These are phyloP conservation scores for Tricholoma flavovirens DNA, from an alignment of 768 basidiomycete genomes.

Conservation along the genomic window DNA sequence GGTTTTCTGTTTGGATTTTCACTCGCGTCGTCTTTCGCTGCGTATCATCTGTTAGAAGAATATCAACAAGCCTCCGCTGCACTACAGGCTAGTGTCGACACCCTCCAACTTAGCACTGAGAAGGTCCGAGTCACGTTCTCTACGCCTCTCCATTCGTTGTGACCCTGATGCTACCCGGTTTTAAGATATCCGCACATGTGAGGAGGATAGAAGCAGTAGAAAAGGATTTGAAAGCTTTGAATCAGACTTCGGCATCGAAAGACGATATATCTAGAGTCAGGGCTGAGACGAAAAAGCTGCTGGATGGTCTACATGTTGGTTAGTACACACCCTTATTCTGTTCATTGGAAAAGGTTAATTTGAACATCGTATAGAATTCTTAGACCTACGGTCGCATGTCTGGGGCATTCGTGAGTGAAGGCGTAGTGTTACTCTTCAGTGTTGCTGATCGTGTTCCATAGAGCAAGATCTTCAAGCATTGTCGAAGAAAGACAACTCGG, in stretches of 20 bases:
- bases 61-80: conserved; percentile 86
- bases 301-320: conserved; percentile 81
- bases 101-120: conserved; percentile 76
- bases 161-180: background rate
- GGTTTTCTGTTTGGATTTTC: conserved; percentile 91
- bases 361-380: conserved; percentile 49
- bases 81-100: conserved; percentile 82
- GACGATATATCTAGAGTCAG: conserved; percentile 75
- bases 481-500: conserved; percentile 61
- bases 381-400: conserved; percentile 75
- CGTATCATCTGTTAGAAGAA: conserved; percentile 86
- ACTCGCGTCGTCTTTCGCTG: conserved; percentile 77
- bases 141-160: background rate
- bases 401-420: conserved; percentile 79
- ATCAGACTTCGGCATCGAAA: conserved; percentile 60
- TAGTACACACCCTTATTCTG: conserved; percentile 17
- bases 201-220: conserved; percentile 82
- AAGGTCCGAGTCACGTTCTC: conserved; percentile 52
- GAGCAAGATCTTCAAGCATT: conserved; percentile 79
- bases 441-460: conserved; percentile 19
- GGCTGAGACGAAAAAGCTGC: conserved; percentile 81
- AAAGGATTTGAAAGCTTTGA: conserved; percentile 77
- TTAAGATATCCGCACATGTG: conserved; percentile 77
- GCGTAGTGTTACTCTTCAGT: background rate
- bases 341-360: background rate